Evolutionary conservation across 257 asterid species (phyloP).

Genomic region (Paulownia fortunei): DNA sequence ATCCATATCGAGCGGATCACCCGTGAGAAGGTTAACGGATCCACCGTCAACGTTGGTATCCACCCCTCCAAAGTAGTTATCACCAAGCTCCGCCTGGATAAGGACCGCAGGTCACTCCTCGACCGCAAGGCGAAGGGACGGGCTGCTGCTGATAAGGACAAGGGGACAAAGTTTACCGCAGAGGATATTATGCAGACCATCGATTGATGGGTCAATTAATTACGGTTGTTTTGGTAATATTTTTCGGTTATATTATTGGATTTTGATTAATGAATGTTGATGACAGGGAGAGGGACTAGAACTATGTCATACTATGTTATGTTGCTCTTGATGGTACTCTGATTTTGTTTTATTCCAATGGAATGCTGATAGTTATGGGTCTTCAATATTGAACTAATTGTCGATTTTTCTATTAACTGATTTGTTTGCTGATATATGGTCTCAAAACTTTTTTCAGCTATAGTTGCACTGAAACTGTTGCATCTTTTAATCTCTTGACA

Average conservation of each 20-base stretch:
- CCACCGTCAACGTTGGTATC: constrained; percentile 86
- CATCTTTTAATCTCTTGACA: neutral
- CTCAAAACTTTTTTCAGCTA: neutral
- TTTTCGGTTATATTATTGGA: constrained; percentile 7
- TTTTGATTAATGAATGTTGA: constrained; percentile 16
- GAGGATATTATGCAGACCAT: constrained; percentile 82
- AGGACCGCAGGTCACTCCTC: constrained; percentile 78
- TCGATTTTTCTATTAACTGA: neutral
- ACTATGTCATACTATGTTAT: constrained; percentile 16
- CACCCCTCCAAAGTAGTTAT: constrained; percentile 72
- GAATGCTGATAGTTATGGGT: constrained; percentile 26
- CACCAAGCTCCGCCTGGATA: constrained; percentile 82
- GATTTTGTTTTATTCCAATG: constrained; percentile 23
- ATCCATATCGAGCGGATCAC: constrained; percentile 88
- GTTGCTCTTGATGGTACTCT: constrained; percentile 16
- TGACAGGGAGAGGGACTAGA: constrained; percentile 12
- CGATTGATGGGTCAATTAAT: constrained; percentile 46
- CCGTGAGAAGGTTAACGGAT: constrained; percentile 84
- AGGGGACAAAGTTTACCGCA: constrained; percentile 82
- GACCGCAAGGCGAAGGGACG: constrained; percentile 92
- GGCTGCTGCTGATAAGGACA: constrained; percentile 86
- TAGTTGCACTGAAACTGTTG: neutral
- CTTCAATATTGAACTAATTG: neutral
- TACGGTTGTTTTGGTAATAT: constrained; percentile 24
- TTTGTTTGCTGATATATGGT: neutral